Base-by-base conservation (phyloP, 768 basidiomycete genomes). In the Leccinum uliginosum region DNA sequence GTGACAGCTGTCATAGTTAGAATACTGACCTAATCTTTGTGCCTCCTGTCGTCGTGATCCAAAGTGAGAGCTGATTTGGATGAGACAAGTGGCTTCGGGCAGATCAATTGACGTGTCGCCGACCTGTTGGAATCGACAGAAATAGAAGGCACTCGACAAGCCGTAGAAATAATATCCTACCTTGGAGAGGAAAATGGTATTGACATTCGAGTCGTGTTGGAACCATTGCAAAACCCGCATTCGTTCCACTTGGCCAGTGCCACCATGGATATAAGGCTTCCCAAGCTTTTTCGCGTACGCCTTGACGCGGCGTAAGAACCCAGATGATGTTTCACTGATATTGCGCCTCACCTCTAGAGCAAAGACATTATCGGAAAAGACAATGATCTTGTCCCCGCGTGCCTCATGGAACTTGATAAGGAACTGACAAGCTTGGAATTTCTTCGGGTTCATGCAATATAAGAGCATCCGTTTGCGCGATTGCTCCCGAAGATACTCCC, bases 381-480 rank as follows among this genome's bases (percentile, higher is more conserved):
- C 97, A 60, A 99, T 99, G 63, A 98, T 92, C 75, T 99, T 99
- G 75, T 99, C 97, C 8, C 97, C 97, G 62, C 97, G 83, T 63
- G 89, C 87, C 74, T 99, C 97, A 69, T 99, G 97, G 64, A 94
- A 98, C 67, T 94, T 91, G 76, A 99, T 98, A 60, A 99, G 78
- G 72, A 97, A 99, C 66, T 99, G 97, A 70, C 96, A 98, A 15
- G 96, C 93, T 73, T 99, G 97, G 73, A 99, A 98, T 77, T 99
- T 99, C 69, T 91, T 93, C 14, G 97, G 97, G 68, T 99, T 99
- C 97, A 98, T 99, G 80, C 93, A 98, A 69, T 98, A 98, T 7
- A 99, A 78, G 43, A 99, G 79, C 85, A 97, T 97, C 62, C 91
- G 86, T 72, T 96, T 94, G 57, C 97, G 82, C 32, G 91, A 91